Conservation (phyloP, 495 filamentous ascomycete genomes). For the Trichoderma erinaceum region DNA sequence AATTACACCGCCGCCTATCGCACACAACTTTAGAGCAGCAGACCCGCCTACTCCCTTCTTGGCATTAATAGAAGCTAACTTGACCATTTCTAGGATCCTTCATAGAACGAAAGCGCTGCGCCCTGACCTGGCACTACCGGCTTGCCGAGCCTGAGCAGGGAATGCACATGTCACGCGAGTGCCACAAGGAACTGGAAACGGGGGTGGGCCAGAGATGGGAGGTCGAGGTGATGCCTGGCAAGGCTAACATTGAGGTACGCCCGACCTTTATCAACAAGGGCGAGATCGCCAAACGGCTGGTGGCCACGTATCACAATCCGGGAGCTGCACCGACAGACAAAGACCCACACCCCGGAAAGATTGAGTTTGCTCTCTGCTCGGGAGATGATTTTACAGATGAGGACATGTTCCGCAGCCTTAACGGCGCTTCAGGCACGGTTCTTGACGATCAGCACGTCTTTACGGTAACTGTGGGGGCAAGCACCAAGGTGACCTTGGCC, state of each 20-base stretch:
- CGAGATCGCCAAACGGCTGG: slow-evolving; percentile 75
- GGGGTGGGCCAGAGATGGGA: slow-evolving; percentile 72
- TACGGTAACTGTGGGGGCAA: slow-evolving; percentile 80
- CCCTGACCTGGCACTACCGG: slow-evolving; percentile 95
- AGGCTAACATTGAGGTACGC: slow-evolving; percentile 92
- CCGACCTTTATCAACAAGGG: slow-evolving; percentile 97
- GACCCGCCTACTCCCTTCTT: no score
- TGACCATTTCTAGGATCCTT: slow-evolving; percentile 56
- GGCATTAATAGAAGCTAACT: slow-evolving; percentile 24
- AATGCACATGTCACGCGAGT: slow-evolving; percentile 64
- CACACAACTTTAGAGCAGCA: no score
- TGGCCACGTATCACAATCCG: slow-evolving; percentile 54
- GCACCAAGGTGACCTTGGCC: slow-evolving; percentile 78
- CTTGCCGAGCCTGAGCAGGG: slow-evolving; percentile 80
- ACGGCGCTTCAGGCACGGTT: slow-evolving; percentile 47
- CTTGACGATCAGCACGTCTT: slow-evolving; percentile 59
- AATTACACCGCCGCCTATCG: no score
- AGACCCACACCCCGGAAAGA: slow-evolving; percentile 33
- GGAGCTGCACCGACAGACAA: slow-evolving; percentile 21
- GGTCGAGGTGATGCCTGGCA: slow-evolving; percentile 91
- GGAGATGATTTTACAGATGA: slow-evolving; percentile 98
- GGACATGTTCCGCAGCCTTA: slow-evolving; percentile 71
- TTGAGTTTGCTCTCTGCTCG: slow-evolving; percentile 80
- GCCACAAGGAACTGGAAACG: slow-evolving; percentile 66
- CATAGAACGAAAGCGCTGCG: slow-evolving; percentile 86